Evolutionary conservation across 2,329 filamentous ascomycete species (phyloP), one percentile per base, ranked within the genome.

Genomic region (Sporothrix schenckii): DNA sequence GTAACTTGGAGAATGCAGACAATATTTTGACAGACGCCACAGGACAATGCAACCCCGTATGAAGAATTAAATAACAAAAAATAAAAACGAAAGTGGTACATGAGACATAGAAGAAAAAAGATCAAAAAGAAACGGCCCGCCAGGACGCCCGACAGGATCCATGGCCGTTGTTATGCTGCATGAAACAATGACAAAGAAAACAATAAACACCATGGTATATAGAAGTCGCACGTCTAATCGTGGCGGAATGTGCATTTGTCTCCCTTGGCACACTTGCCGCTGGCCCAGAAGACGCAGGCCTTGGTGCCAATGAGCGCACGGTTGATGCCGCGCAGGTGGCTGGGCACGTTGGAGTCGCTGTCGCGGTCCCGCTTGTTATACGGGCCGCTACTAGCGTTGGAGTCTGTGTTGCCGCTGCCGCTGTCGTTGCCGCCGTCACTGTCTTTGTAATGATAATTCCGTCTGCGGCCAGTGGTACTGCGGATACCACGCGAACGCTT

Each of bases 161-260:
- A 47, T 58, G 14, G 30, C 30, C 54, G 54, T 44, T 24, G 39
- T 27, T 6, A 34, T 56, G 21, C 58, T 44, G 68, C 27, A 68
- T 24, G 50, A 65, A 70, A 54, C 24, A 56, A 60, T 30, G 27
- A 66, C 19, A 21, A 47, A 52, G 44, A 30, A 47, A 27, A 60
- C 2, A 44, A 50, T n/a, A 21, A 47, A 50, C 9, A n/a, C 6
- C 6, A n/a, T 19, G 21, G 24, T 19, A 50, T 14, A 10, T 27
- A 9, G 41, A 30, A n/a, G 7, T 30, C 11, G 9, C 49, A 50
- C 19, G 4, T 13, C 69, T 66, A 80, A 54, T 91, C 89, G 76
- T 93, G 91, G 70, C 90, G 85, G 78, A 90, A 93, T 2, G 90
- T 92, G 80, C 91, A 92, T 75, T 88, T 88, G 49, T 90, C 89